phyloP scores from a whole-genome alignment of 1,284 basidiomycete genomes.

The Tilletia walkeri region DNA sequence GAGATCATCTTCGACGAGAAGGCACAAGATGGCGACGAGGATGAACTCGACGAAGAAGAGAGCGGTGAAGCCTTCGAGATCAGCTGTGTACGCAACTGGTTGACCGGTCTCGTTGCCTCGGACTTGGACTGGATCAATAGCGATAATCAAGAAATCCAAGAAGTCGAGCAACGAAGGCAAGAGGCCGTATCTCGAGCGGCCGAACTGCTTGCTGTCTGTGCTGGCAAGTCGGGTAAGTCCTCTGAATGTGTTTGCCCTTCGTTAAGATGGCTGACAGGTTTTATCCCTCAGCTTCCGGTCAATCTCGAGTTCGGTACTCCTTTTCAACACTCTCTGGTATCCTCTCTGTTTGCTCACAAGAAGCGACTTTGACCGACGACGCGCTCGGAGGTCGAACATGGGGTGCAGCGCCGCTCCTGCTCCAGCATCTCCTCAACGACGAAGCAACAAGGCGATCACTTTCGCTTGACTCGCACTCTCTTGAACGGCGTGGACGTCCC shows the following conservation, averaged over 20 bases:
- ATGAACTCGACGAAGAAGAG: neutral
- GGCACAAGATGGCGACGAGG: neutral
- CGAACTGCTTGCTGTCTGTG: conserved; percentile 32
- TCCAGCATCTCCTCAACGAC: conserved; percentile 36
- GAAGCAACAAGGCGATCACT: neutral
- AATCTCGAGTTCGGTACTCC: neutral
- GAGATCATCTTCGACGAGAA: neutral
- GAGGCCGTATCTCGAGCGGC: conserved; percentile 22
- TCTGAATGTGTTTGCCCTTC: conserved; percentile 21
- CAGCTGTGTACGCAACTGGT: conserved; percentile 31
- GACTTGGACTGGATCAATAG: conserved; percentile 24
- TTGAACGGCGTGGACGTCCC: neutral
- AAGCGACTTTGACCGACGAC: conserved; percentile 40
- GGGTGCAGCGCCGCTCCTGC: conserved; percentile 47
- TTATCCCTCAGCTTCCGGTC: conserved; percentile 21
- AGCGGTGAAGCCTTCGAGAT: conserved; percentile 30
- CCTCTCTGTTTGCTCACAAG: conserved; percentile 31
- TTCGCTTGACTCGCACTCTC: neutral
- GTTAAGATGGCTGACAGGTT: conserved; percentile 8
- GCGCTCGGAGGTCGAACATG: conserved; percentile 47
- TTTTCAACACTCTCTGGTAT: neutral
- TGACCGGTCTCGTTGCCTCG: conserved; percentile 30
- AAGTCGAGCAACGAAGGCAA: conserved; percentile 20
- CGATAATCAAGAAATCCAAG: neutral
- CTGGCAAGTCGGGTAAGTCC: conserved; percentile 28